phyloP scores from a whole-genome alignment of 257 asterid genomes.

The Verbena officinalis region DNA sequence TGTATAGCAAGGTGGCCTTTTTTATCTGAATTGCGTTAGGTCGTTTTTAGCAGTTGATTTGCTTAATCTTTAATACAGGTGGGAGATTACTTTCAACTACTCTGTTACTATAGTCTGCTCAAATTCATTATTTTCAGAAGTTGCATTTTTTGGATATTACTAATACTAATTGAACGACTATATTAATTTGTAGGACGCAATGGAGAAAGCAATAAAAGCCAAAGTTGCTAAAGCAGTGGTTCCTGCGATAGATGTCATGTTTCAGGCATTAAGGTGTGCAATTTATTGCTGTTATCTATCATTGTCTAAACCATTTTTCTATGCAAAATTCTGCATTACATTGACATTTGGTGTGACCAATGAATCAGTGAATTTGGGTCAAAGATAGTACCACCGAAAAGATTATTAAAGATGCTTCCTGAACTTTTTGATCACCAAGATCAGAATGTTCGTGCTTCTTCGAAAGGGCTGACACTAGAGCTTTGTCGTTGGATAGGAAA shows the following conservation, averaged over 20 bases:
- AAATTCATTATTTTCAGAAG: not conserved
- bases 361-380: slow-evolving; percentile 92
- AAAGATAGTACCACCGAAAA: slow-evolving; percentile 91
- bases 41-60: too few species aligned
- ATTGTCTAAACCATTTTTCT: not conserved
- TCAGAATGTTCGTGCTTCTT: slow-evolving; percentile 99
- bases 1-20: slow-evolving; percentile 23
- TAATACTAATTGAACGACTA: slow-evolving; percentile 11
- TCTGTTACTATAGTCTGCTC: too few species aligned
- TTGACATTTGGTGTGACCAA: slow-evolving; percentile 37
- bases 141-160: not conserved
- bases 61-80: too few species aligned
- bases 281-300: slow-evolving; percentile 22
- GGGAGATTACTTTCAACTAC: too few species aligned
- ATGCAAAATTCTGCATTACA: slow-evolving; percentile 28
- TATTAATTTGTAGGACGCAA: slow-evolving; percentile 76
- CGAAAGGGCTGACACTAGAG: slow-evolving; percentile 94
- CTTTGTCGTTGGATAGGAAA: slow-evolving; percentile 99
- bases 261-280: slow-evolving; percentile 92
- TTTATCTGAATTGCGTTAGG: slow-evolving; percentile 12
- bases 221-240: slow-evolving; percentile 99
- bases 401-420: slow-evolving; percentile 99
- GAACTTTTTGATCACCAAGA: slow-evolving; percentile 99
- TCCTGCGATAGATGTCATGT: slow-evolving; percentile 99
- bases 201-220: slow-evolving; percentile 98